Conservation (phyloP, 164 flowering plant genomes). For the Dillenia turbinata region DNA sequence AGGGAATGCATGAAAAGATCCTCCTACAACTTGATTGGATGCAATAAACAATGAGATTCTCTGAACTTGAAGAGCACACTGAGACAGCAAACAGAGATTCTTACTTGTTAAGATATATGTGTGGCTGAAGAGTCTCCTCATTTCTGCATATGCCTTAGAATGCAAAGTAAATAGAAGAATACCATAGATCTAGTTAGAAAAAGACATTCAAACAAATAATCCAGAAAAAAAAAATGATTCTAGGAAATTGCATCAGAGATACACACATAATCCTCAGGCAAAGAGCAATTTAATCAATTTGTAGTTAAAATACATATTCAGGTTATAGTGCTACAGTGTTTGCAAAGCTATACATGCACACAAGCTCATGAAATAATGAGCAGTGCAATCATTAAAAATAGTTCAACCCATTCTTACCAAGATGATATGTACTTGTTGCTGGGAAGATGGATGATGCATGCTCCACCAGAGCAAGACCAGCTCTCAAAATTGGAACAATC, state of each 20-base stretch:
- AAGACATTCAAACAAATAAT: background rate
- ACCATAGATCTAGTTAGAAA: background rate
- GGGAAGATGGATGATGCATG: constrained; percentile 90
- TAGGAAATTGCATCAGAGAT: too few relatives aligned
- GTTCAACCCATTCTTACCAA: constrained; percentile 43
- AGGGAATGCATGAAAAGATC: too few relatives aligned
- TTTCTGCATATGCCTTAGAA: constrained; percentile 67
- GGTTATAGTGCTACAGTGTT: too few relatives aligned
- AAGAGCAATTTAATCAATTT: too few relatives aligned
- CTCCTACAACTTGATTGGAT: too few relatives aligned
- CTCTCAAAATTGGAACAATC: constrained; percentile 94
- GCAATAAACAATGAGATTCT: too few relatives aligned
- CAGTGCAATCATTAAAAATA: too few relatives aligned
- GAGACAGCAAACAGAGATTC: constrained; percentile 9
- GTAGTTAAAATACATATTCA: too few relatives aligned
- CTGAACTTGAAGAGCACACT: too few relatives aligned
- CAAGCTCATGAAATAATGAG: too few relatives aligned
- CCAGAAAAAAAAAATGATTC: background rate
- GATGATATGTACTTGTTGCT: constrained; percentile 81
- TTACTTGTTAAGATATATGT: constrained; percentile 88
- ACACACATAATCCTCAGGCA: too few relatives aligned
- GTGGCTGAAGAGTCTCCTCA: constrained; percentile 87
- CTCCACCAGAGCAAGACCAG: constrained; percentile 95
- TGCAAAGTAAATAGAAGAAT: constrained; percentile 9
- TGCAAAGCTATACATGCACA: too few relatives aligned